Conservation (phyloP, 2,329 filamentous ascomycete species). For the Xylaria arbuscula region DNA sequence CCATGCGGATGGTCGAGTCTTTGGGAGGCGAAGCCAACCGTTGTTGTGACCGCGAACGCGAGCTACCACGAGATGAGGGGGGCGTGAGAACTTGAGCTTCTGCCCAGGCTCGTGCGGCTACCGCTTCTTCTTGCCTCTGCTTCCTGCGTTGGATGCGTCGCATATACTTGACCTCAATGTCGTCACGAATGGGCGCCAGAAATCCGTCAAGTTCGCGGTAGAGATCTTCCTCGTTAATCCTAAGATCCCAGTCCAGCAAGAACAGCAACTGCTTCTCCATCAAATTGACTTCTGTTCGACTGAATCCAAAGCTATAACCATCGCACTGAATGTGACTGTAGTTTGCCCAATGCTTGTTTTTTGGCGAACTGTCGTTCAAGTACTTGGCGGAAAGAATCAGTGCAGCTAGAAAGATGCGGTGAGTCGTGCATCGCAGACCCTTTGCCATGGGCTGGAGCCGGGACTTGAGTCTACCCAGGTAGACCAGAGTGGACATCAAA, state of each 20-base stretch:
- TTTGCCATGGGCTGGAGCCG: constrained; percentile 94
- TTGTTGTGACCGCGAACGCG: constrained; percentile 53
- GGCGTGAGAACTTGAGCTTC: constrained; percentile 58
- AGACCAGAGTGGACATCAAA: constrained; percentile 95
- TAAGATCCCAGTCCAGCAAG: constrained; percentile 92
- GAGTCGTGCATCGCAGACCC: constrained; percentile 94
- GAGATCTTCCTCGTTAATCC: constrained; percentile 85
- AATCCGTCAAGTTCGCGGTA: constrained; percentile 89
- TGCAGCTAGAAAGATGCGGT: constrained; percentile 94
- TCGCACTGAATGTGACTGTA: constrained; percentile 83
- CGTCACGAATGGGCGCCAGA: constrained; percentile 81
- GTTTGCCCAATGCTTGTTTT: constrained; percentile 99
- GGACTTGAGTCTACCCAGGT: constrained; percentile 84
- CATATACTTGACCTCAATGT: constrained; percentile 63
- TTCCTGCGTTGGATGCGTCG: constrained; percentile 61
- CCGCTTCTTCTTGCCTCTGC: constrained; percentile 56
- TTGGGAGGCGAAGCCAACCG: constrained; percentile 49
- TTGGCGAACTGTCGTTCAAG: constrained; percentile 96
- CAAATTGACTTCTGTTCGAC: constrained; percentile 93
- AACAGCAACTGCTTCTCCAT: constrained; percentile 99
- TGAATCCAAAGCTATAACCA: constrained; percentile 83
- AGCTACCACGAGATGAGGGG: constrained; percentile 58
- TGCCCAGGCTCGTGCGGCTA: constrained; percentile 54
- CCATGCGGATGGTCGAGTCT: constrained; percentile 54
- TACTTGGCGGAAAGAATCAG: constrained; percentile 94